Percentiles rank a stretch among this genome's conserved stretches.
Evolutionary conservation across 1,284 basidiomycete genomes (phyloP).

Genomic region (Lentinus polychrous): DNA sequence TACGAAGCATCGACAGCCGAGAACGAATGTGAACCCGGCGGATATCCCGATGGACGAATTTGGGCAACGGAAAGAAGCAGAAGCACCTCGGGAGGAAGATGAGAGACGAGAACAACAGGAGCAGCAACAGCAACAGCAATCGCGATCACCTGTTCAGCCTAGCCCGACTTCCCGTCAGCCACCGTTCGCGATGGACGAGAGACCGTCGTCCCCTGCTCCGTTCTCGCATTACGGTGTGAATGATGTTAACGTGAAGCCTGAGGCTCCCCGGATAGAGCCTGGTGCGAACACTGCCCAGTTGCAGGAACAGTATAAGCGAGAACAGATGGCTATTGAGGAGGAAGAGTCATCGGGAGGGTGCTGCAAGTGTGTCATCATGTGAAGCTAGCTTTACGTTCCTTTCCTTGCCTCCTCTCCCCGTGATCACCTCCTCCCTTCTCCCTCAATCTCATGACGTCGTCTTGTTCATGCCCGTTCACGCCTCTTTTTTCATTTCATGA

Average conservation of each 20-base stretch:
- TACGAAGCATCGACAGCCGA: conserved; percentile 51
- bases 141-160: conserved; percentile 22
- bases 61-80: conserved; percentile 28
- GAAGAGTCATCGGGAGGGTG: conserved; percentile 26
- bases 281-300: conserved; percentile 10
- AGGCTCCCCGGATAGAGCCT: conserved; percentile 13
- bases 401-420: neutral
- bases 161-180: conserved; percentile 20
- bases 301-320: conserved; percentile 4
- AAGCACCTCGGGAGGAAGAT: conserved; percentile 10
- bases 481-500: no score
- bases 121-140: conserved; percentile 23
- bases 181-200: neutral
- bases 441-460: conserved; percentile 2
- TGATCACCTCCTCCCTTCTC: neutral
- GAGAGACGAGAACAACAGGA: no score
- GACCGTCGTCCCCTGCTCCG: conserved; percentile 38
- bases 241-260: conserved; percentile 3
- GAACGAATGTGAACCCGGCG: conserved; percentile 26
- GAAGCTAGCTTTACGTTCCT: conserved; percentile 8
- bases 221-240: conserved; percentile 50
- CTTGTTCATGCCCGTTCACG: no score
- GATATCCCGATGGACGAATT: conserved; percentile 64
- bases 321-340: conserved; percentile 13
- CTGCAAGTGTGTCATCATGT: conserved; percentile 35